Evolutionary conservation across 441 rosid species (phyloP).

Genomic region (Mallotus repandus): DNA sequence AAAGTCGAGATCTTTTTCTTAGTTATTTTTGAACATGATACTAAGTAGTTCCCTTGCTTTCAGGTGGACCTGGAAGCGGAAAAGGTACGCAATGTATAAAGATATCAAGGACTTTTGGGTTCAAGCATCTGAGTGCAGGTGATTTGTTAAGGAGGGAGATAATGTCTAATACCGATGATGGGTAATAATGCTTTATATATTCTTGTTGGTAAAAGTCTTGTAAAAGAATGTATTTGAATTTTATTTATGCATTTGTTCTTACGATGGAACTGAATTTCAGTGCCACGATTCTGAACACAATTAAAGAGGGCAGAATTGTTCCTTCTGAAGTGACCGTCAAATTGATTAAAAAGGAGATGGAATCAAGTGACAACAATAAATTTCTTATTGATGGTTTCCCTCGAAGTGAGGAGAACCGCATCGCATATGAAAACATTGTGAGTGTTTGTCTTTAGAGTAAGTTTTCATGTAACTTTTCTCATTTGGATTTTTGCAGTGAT

Average conservation of each 20-base stretch:
- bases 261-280: slow-evolving; percentile 37
- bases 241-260: background rate
- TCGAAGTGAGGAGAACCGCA: slow-evolving; percentile 78
- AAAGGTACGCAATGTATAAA: no score
- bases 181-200: no score
- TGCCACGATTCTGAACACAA: slow-evolving; percentile 70
- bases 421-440: slow-evolving; percentile 73
- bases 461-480: background rate
- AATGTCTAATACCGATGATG: no score
- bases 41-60: no score
- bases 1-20: no score
- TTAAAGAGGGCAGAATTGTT: slow-evolving; percentile 75
- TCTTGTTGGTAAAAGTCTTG: no score
- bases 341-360: slow-evolving; percentile 72
- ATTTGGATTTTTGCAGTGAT: slow-evolving; percentile 12
- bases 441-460: slow-evolving; percentile 11
- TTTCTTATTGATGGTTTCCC: slow-evolving; percentile 95
- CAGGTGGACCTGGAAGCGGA: no score
- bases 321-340: slow-evolving; percentile 91
- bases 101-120: no score
- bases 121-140: no score
- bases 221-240: no score
- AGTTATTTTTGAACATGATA: no score
- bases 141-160: no score
- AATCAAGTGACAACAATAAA: slow-evolving; percentile 57